These are phyloP conservation scores for Irpex rosettiformis DNA, from an alignment of 1,284 basidiomycete genomes.

Conservation along the genomic window DNA sequence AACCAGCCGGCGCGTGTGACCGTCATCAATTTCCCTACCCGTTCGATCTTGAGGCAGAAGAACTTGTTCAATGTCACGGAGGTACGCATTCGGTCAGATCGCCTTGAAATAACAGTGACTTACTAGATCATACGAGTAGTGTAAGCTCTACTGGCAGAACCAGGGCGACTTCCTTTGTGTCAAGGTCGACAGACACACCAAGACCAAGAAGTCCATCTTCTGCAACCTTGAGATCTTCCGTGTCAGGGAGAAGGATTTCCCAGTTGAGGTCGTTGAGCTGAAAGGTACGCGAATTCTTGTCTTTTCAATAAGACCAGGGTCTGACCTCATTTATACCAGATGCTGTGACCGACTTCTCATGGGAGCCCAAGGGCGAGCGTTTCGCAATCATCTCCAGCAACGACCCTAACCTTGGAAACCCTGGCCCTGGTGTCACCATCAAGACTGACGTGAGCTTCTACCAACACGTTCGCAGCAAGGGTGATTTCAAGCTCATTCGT, in stretches of 20 bases:
- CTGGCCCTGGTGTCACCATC: conserved; percentile 86
- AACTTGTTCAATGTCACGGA: conserved; percentile 99
- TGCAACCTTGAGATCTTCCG: conserved; percentile 99
- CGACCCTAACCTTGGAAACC: conserved; percentile 91
- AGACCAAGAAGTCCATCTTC: conserved; percentile 98
- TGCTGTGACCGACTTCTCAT: conserved; percentile 94
- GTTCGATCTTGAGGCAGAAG: conserved; percentile 87
- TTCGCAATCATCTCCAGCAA: conserved; percentile 95
- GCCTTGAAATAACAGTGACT: background rate
- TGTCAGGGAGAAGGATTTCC: conserved; percentile 96
- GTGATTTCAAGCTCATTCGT: conserved; percentile 92
- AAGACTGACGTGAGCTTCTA: conserved; percentile 98
- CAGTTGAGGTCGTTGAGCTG: conserved; percentile 96
- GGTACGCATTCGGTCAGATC: conserved; percentile 44
- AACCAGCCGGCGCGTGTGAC: conserved; percentile 98
- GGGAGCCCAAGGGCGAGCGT: conserved; percentile 96
- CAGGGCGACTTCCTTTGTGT: conserved; percentile 99
- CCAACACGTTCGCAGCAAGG: conserved; percentile 90
- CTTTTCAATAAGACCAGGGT: background rate
- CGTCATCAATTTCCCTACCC: conserved; percentile 85
- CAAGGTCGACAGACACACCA: conserved; percentile 98
- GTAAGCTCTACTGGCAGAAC: conserved; percentile 99
- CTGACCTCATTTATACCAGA: conserved; percentile 46
- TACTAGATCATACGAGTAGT: conserved; percentile 46
- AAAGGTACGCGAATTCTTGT: conserved; percentile 65